Base-by-base conservation (phyloP, 202 grass and related monocot genomes). In the Schoenoplectus triqueter region DNA sequence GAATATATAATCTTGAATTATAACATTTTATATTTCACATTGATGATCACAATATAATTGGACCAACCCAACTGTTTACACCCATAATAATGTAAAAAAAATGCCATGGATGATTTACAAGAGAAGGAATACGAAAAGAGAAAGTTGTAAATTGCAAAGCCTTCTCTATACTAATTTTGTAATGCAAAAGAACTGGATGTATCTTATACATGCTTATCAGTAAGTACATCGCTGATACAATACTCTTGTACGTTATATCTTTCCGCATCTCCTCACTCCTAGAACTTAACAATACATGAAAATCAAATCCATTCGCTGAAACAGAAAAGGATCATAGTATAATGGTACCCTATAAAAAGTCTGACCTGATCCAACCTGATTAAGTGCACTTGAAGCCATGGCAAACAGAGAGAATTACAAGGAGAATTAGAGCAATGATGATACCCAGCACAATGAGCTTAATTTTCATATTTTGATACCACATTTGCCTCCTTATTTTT, bases 381-480 rank as follows among this genome's bases (percentile, higher is more conserved):
- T 69, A 83, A 59, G 81, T 83, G 86, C 90, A 94, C 14, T 92
- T 88, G 86, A 94, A 90, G 86, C 92, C 94, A 18, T 86, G 85
- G 87, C 94, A 97, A 48, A 97, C 47, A 71, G 91, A 94, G 56
- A 97, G 88, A 42, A 97, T 66, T 59, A 97, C 61, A 64, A 92
- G 74, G n/a, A 97, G 90, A 65, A 97, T 97, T 52, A 97, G 14
- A 2, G 90, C 88, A 47, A 89, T 44, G 21, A 97, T 77, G 14
- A 97, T 94, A 8, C 94, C 94, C 0, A 94, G 90, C 40, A 90
- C 94, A 14, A 94, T 90, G 65, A 92, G 90, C 86, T 97, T 97
- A n/a, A 97, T 89, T 80, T 97, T 97, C 94, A 97, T 97, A 55
- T 97, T 97, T 89, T 97, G 89, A 84, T 89, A 89, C 91, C 94